Conservation (phyloP, 2,329 filamentous ascomycete species). For the Phialocephala sp. region DNA sequence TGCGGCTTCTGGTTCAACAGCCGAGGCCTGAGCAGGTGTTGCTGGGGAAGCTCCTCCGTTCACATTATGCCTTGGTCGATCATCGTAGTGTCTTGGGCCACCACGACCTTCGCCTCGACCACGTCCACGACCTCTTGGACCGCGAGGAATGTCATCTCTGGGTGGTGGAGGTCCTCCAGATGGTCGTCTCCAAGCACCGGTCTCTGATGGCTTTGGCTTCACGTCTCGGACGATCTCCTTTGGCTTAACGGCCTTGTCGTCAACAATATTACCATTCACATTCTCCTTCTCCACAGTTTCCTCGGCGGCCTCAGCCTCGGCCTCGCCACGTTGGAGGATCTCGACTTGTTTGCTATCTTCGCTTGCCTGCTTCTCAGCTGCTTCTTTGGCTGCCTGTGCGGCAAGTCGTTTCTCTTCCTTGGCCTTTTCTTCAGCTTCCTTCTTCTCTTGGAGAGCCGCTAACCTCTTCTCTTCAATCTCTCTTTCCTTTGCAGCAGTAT, state of each 20-base stretch:
- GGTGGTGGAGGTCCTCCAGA: conserved; percentile 49
- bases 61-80: conserved; percentile 35
- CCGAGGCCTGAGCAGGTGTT: conserved; percentile 45
- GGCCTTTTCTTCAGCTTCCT: conserved; percentile 64
- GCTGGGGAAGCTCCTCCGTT: conserved; percentile 54
- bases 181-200: conserved; percentile 64
- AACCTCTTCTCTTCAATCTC: conserved; percentile 89
- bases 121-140: conserved; percentile 49
- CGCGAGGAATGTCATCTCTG: conserved; percentile 50
- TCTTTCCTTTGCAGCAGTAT: conserved; percentile 87
- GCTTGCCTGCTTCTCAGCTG: conserved; percentile 42
- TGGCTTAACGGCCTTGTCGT: conserved; percentile 56
- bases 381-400: conserved; percentile 44
- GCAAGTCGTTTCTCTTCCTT: conserved; percentile 69
- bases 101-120: conserved; percentile 45
- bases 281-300: conserved; percentile 43
- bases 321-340: conserved; percentile 40
- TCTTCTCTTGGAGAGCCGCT: conserved; percentile 77
- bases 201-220: conserved; percentile 62
- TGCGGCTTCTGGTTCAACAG: conserved; percentile 45
- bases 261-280: conserved; percentile 47
- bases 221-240: conserved; percentile 51
- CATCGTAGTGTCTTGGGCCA: conserved; percentile 40
- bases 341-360: conserved; percentile 40
- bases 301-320: conserved; percentile 38